Evolutionary conservation across 2,329 filamentous ascomycete species (phyloP), one percentile per base, ranked within the genome.

Genomic region (Trichoderma sp.): DNA sequence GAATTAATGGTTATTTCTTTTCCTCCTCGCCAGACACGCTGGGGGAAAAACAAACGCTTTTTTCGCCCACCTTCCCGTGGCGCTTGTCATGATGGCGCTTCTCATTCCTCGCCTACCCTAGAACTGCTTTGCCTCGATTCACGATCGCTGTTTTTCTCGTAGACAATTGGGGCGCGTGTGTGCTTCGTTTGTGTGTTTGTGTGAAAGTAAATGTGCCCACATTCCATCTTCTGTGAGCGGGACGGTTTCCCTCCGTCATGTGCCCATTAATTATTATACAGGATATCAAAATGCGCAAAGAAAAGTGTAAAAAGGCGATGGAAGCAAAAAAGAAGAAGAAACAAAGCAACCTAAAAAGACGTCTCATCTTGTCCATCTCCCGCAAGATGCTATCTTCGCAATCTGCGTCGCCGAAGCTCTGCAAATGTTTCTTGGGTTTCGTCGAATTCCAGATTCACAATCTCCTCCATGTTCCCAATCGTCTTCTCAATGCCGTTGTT

Each of bases 401-500:
- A 71, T 66, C 73, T 77, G 34, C 78, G 76, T 67, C 77, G 77
- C 61, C 77, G 78, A 4, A 83, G 75, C 70, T 83, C 81, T 12
- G 62, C 70, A 11, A 69, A 51, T 3, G 72, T 36, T 8, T 78
- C 73, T 12, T 76, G 74, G 24, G 74, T 72, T 12, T 70, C 51
- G 8, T 51, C 32, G 12, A 67, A 63, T 12, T 34, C 43, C 8
- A 70, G 30, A 58, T 71, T 65, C 43, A 75, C 72, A 12, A 72
- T 64, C 21, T 77, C 70, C 24, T 77, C 77, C 21, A 76, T 74
- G 11, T 76, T 74, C 8, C 73, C 69, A 3, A 77, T 74, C 14
- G 77, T 74, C 71, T 80, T 82, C 77, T 91, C 89, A 74, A 91
- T 90, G 1, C 90, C 90, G 74, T 91, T 91, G 76, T 91, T 91